Conservation (phyloP, 768 basidiomycete species). For the Lentinula sp. region DNA sequence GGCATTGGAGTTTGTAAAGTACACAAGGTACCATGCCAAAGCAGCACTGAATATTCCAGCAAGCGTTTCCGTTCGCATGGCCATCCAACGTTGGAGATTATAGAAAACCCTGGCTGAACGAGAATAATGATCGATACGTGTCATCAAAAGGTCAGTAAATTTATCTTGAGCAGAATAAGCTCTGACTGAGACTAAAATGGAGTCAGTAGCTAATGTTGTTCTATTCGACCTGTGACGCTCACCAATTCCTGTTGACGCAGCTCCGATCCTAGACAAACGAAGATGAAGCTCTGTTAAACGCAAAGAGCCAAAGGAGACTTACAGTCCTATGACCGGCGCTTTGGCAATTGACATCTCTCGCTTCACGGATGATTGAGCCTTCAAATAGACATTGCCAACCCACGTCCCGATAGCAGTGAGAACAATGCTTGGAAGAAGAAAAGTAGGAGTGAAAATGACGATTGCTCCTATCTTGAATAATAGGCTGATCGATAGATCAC, state of each 20-base stretch:
- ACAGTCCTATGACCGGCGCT: conserved; percentile 18
- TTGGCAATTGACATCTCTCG: conserved; percentile 15
- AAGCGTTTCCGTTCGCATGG: conserved; percentile 35
- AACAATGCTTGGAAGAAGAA: conserved; percentile 20
- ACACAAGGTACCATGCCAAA: conserved; percentile 34
- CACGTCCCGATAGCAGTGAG: conserved; percentile 21
- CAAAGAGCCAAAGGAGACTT: conserved; percentile 21
- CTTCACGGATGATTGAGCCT: conserved; percentile 18
- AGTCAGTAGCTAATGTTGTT: neutral
- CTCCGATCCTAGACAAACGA: conserved; percentile 11
- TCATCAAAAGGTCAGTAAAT: conserved; percentile 24
- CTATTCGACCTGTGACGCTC: conserved; percentile 12
- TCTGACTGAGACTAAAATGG: conserved; percentile 18
- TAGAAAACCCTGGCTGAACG: conserved; percentile 26
- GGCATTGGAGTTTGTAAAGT: conserved; percentile 18
- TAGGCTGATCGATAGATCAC: conserved; percentile 11
- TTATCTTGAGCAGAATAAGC: conserved; percentile 37
- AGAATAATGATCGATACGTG: conserved; percentile 33
- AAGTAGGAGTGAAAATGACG: conserved; percentile 18
- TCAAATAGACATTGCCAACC: conserved; percentile 17
- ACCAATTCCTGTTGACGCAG: neutral
- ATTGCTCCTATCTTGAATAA: conserved; percentile 20
- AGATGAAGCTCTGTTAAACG: neutral
- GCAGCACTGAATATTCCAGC: conserved; percentile 34
- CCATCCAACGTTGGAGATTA: conserved; percentile 22